Conservation (phyloP, 345 rosid genomes). For the Aegle marmelos region DNA sequence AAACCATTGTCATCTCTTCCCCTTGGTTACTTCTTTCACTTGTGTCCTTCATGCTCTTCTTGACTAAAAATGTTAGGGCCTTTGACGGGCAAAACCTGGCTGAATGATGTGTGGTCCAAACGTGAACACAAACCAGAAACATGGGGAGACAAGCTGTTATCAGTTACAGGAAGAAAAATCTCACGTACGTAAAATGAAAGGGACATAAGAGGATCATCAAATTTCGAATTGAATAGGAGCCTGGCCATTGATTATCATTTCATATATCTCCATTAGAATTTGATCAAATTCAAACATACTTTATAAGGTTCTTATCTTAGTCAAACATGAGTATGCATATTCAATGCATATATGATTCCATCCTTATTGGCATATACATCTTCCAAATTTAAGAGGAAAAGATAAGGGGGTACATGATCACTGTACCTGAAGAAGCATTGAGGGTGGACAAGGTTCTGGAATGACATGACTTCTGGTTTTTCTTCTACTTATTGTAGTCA, state of each 20-base stretch:
- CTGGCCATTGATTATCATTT: not conserved
- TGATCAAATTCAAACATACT: not conserved
- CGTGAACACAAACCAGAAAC: constrained; percentile 31
- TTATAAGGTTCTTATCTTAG: not conserved
- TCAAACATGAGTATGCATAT: not conserved
- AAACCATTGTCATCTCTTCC: not conserved
- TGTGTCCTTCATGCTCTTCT: constrained; percentile 12
- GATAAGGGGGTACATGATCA: not conserved
- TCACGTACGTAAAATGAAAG: not conserved
- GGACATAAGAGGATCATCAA: not conserved
- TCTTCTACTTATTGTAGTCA: constrained; percentile 49
- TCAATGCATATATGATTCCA: no score
- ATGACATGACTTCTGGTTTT: constrained; percentile 71
- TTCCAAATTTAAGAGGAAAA: not conserved
- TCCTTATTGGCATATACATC: not conserved
- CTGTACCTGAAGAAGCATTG: constrained; percentile 91
- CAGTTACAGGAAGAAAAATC: constrained; percentile 16
- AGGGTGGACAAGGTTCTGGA: constrained; percentile 57
- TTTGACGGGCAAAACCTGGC: constrained; percentile 91
- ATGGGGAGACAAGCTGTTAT: constrained; percentile 15
- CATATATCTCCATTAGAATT: not conserved
- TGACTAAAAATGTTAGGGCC: constrained; percentile 25
- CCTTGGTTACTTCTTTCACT: not conserved
- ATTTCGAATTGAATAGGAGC: not conserved
- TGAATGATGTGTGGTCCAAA: constrained; percentile 32